These are phyloP conservation scores for Aspergillus sergii DNA, from an alignment of 2,329 filamentous ascomycete genomes.

Conservation along the genomic window DNA sequence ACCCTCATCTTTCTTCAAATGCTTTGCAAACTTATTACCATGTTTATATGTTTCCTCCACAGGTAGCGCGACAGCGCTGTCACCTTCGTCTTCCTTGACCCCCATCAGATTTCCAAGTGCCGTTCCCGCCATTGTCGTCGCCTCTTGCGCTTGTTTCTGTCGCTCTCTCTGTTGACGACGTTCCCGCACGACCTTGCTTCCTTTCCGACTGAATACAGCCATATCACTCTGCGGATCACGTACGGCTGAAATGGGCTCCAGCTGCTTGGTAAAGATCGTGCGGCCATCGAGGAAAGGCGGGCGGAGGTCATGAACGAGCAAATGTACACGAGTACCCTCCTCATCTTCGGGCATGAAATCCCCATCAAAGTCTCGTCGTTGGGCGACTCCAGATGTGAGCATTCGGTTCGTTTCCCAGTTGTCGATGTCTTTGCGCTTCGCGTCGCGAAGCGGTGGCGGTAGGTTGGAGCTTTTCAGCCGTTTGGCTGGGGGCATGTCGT, in stretches of 20 bases:
- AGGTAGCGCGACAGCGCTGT: constrained; percentile 79
- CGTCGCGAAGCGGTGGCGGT: constrained; percentile 39
- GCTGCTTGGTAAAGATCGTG: constrained; percentile 94
- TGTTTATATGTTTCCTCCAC: constrained; percentile 70
- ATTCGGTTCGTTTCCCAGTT: constrained; percentile 99
- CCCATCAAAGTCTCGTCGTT: constrained; percentile 76
- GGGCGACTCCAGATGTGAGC: constrained; percentile 93
- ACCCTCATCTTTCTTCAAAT: constrained; percentile 83
- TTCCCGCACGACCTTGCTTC: constrained; percentile 89
- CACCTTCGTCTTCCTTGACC: constrained; percentile 83
- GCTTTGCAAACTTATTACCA: constrained; percentile 80
- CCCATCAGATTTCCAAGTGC: constrained; percentile 94
- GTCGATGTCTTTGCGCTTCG: constrained; percentile 88
- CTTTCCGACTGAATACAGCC: constrained; percentile 96
- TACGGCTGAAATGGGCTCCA: constrained; percentile 92
- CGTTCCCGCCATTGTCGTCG: constrained; percentile 89
- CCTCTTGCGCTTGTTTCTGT: constrained; percentile 91
- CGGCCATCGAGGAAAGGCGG: constrained; percentile 94
- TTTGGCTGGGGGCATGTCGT: constrained; percentile 43
- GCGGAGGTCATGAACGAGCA: constrained; percentile 89
- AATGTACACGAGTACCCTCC: constrained; percentile 83
- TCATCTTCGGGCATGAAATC: constrained; percentile 86
- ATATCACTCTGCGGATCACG: constrained; percentile 95
- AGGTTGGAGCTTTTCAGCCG: constrained; percentile 42
- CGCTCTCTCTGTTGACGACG: constrained; percentile 88